These are phyloP conservation scores for Neurospora terricola DNA, from an alignment of 495 filamentous ascomycete genomes.

Conservation along the genomic window DNA sequence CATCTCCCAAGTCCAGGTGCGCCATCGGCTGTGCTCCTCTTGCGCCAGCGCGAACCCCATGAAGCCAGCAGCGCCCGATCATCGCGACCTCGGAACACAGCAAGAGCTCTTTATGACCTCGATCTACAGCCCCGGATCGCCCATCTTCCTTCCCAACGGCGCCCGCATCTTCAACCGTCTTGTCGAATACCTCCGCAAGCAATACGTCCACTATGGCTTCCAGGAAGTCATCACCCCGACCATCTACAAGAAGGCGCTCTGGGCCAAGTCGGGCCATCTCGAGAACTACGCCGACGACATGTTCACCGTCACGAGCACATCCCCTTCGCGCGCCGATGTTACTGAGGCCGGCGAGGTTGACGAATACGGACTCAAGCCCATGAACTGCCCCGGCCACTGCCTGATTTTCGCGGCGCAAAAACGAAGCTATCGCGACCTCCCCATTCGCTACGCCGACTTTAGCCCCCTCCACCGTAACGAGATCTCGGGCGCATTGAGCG, in stretches of 20 bases:
- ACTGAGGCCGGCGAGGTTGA: constrained; percentile 47
- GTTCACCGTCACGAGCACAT: constrained; percentile 69
- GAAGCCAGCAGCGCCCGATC: constrained; percentile 41
- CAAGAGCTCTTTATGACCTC: constrained; percentile 76
- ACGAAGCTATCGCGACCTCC: constrained; percentile 72
- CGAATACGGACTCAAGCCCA: constrained; percentile 86
- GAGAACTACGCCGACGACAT: constrained; percentile 93
- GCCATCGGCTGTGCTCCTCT: constrained; percentile 21
- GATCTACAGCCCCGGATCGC: constrained; percentile 74
- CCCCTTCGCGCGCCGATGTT: constrained; percentile 27
- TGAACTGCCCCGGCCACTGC: constrained; percentile 96
- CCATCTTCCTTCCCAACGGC: constrained; percentile 79
- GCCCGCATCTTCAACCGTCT: constrained; percentile 82
- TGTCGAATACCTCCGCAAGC: constrained; percentile 71
- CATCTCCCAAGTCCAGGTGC: not conserved
- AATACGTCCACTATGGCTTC: constrained; percentile 83
- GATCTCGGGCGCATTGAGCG: constrained; percentile 73
- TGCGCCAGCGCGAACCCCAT: constrained; percentile 13
- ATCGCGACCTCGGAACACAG: constrained; percentile 57
- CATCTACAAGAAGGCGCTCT: constrained; percentile 86
- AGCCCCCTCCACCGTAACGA: constrained; percentile 88
- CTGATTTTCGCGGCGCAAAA: constrained; percentile 65
- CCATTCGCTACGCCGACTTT: constrained; percentile 88
- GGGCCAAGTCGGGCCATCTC: constrained; percentile 85
- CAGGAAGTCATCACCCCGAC: constrained; percentile 87